Percentiles rank a stretch among this genome's conserved stretches.
phyloP scores from a whole-genome alignment of 2,329 filamentous ascomycete genomes.

The Pseudogymnoascus sp. region DNA sequence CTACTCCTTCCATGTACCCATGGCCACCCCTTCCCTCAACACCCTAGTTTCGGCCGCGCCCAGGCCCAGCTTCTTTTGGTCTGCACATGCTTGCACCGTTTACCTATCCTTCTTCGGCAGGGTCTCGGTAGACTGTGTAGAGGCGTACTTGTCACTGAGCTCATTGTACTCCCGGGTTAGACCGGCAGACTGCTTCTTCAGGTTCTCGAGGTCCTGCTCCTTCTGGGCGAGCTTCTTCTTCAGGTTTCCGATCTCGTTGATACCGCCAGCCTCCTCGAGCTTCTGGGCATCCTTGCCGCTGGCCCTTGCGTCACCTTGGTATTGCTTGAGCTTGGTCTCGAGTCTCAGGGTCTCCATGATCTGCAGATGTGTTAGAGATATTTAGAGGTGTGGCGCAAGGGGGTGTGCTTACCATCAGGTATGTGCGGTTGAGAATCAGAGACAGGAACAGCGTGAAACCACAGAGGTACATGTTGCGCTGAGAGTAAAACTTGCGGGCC shows the following conservation, averaged over 20 bases:
- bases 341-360: conserved; percentile 48
- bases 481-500: conserved; percentile 98
- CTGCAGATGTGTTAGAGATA: conserved; percentile 88
- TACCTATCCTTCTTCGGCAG: conserved; percentile 46
- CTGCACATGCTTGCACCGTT: background rate
- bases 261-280: conserved; percentile 63
- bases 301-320: conserved; percentile 58
- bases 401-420: conserved; percentile 66
- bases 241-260: conserved; percentile 66
- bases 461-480: conserved; percentile 99
- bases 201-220: conserved; percentile 72
- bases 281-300: conserved; percentile 63
- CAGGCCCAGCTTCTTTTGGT: background rate
- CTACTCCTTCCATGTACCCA: background rate
- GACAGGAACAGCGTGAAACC: conserved; percentile 99
- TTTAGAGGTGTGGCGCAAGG: conserved; percentile 86
- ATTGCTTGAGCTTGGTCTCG: conserved; percentile 81
- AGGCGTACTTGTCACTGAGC: conserved; percentile 73
- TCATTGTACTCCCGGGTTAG: conserved; percentile 79
- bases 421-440: conserved; percentile 97
- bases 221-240: conserved; percentile 62
- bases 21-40: background rate
- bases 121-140: conserved; percentile 43
- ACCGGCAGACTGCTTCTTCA: conserved; percentile 88
- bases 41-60: background rate